A percentile compares a stretch with the other conserved stretches of the same genome.
Conservation (phyloP, 345 rosid genomes). For the Linum trigynum region DNA sequence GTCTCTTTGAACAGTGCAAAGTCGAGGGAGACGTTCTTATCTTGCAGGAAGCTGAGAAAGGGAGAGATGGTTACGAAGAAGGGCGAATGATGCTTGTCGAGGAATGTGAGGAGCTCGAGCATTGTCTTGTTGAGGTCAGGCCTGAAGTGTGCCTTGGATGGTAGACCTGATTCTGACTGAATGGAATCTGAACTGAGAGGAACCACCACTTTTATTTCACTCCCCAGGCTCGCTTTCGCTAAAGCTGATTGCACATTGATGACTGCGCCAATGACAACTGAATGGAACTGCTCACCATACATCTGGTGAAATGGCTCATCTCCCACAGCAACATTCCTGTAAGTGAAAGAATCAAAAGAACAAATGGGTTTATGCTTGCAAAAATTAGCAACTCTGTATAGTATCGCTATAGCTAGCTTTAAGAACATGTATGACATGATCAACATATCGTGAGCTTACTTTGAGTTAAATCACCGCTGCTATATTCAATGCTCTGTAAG, state of each 20-base stretch:
- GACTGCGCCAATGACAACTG: constrained; percentile 70
- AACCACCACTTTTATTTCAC: constrained; percentile 70
- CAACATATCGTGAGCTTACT: too few species aligned
- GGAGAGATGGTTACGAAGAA: constrained; percentile 70
- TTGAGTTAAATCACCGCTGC: too few species aligned
- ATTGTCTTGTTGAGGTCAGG: constrained; percentile 71
- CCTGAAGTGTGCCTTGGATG: constrained; percentile 78
- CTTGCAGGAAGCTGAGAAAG: constrained; percentile 42
- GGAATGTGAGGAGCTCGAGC: constrained; percentile 69
- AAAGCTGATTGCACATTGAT: constrained; percentile 69
- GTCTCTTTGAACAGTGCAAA: constrained; percentile 60
- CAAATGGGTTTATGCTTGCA: neutral
- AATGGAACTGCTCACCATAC: constrained; percentile 58
- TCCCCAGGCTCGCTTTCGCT: constrained; percentile 48
- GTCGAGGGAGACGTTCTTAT: constrained; percentile 63
- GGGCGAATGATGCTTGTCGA: constrained; percentile 54
- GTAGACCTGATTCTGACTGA: constrained; percentile 46
- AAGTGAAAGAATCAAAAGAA: neutral
- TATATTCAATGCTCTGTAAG: too few species aligned
- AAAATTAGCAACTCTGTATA: neutral
- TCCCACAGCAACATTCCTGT: constrained; percentile 75
- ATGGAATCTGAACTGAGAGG: constrained; percentile 71
- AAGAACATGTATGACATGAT: too few species aligned
- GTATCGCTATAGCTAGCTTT: too few species aligned
- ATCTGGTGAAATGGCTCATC: constrained; percentile 70